Conservation (phyloP, 2,329 filamentous ascomycete genomes). For the Chrysoporthe austroafricana region DNA sequence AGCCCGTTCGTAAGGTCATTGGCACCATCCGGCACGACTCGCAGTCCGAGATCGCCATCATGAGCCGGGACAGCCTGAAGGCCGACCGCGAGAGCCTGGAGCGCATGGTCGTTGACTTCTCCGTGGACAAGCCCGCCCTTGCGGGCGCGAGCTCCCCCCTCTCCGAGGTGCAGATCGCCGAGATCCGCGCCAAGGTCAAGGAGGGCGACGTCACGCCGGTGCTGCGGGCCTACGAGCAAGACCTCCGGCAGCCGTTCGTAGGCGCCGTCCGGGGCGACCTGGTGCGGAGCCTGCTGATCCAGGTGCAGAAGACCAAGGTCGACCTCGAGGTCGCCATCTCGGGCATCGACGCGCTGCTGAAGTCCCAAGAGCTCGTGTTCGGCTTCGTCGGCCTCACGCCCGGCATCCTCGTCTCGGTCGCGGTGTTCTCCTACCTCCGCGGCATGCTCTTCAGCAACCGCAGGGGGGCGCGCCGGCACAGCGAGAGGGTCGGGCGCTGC, state of each 20-base stretch:
- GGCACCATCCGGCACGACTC: conserved; percentile 92
- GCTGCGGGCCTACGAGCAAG: conserved; percentile 86
- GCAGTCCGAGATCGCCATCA: conserved; percentile 91
- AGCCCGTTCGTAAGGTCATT: conserved; percentile 81
- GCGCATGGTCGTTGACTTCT: conserved; percentile 98
- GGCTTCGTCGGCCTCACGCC: conserved; percentile 96
- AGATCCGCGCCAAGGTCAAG: conserved; percentile 78
- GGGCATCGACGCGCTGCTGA: conserved; percentile 91
- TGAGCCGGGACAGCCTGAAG: conserved; percentile 90
- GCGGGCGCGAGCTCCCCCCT: conserved; percentile 53
- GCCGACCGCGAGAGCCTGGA: conserved; percentile 91
- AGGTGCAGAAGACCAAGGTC: conserved; percentile 98
- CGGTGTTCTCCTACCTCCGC: conserved; percentile 72
- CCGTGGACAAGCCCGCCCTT: conserved; percentile 75
- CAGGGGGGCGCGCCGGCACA: conserved; percentile 65
- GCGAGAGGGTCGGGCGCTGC: conserved; percentile 68
- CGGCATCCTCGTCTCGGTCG: conserved; percentile 83
- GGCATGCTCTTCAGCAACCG: conserved; percentile 73
- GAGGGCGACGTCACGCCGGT: conserved; percentile 95
- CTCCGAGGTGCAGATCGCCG: conserved; percentile 70
- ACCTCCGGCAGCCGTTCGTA: conserved; percentile 78
- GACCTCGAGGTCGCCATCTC: conserved; percentile 95
- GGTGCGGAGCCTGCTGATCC: conserved; percentile 87
- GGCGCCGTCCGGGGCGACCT: conserved; percentile 86
- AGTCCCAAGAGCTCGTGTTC: conserved; percentile 96